These are phyloP conservation scores for Boletus huronensis DNA, from an alignment of 768 basidiomycete species.

Conservation along the genomic window DNA sequence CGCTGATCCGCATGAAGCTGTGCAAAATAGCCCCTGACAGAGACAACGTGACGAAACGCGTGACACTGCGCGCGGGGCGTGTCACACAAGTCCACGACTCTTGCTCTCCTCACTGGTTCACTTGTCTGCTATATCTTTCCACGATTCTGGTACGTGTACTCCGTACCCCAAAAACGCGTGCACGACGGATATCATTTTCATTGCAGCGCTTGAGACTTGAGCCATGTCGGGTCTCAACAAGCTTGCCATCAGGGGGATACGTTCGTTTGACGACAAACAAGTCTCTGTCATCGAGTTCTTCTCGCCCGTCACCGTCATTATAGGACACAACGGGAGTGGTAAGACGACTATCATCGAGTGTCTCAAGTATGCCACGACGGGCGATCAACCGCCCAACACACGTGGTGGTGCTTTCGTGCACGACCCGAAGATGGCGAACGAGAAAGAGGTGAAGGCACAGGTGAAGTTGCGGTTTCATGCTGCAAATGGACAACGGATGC, in stretches of 20 bases:
- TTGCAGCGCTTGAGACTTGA: not conserved
- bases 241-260: constrained; percentile 90
- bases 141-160: not conserved
- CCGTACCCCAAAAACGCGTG: not conserved
- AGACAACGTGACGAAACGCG: not conserved
- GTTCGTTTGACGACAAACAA: constrained; percentile 95
- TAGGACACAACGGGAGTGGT: constrained; percentile 97
- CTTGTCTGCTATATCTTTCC: not conserved
- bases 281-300: constrained; percentile 95
- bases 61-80: not conserved
- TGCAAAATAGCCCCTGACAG: not conserved
- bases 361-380: constrained; percentile 97
- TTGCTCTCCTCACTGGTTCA: not conserved
- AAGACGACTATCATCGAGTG: constrained; percentile 99
- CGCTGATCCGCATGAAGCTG: not conserved
- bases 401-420: constrained; percentile 98
- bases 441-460: constrained; percentile 98
- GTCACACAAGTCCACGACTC: not conserved
- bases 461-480: constrained; percentile 92
- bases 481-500: constrained; percentile 86
- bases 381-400: constrained; percentile 95
- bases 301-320: constrained; percentile 95
- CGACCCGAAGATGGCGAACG: constrained; percentile 99
- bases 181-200: not conserved
- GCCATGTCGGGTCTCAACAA: constrained; percentile 80